Evolutionary conservation across 768 basidiomycete species (phyloP), one percentile per base, ranked within the genome.

Genomic region (Calocera viscosa): DNA sequence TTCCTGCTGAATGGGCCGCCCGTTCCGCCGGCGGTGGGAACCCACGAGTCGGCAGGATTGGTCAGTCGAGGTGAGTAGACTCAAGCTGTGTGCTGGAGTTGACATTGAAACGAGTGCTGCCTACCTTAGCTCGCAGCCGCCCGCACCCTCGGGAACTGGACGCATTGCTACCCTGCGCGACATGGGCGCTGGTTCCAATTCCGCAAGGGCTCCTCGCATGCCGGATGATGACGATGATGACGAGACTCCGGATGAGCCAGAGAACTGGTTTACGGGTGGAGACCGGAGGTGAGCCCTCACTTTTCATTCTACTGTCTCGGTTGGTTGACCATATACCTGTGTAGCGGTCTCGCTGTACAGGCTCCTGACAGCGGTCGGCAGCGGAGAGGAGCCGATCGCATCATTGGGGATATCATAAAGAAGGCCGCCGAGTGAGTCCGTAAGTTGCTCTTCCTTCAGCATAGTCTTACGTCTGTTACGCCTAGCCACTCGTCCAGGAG

Each of bases 201-300:
- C 66, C 73, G 1, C 66, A 69, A 7, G 32, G 68, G 0, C 70
- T 72, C 60, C 69, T 69, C 34, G 49, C 68, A 1, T 65, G n/a
- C 64, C 66, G 49, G 41, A 82, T 39, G 79, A 79, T 7, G 77
- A 75, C 8, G 78, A 77, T 2, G 78, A 77, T 2, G 80, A 81
- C 38, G 81, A 82, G 17, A 73, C 47, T 43, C 32, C 67, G 39
- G 66, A 68, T 63, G 72, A 77, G 60, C 74, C 73, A 2, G 84
- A 90, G 71, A 86, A 81, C 70, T 90, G 87, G 82, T 98, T 91
- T 76, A 88, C 95, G 1, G 95, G 95, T n/a, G 95, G 95, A 0
- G 95, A 95, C 75, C 80, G 91, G 73, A 94, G 92, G 94, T 90
- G 35, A 64, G 73, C 16, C 24, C 35, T 30, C 64, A 12, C 53